Conservation (phyloP, 2,329 filamentous ascomycete species). For the Beauveria scarabaeidicola region DNA sequence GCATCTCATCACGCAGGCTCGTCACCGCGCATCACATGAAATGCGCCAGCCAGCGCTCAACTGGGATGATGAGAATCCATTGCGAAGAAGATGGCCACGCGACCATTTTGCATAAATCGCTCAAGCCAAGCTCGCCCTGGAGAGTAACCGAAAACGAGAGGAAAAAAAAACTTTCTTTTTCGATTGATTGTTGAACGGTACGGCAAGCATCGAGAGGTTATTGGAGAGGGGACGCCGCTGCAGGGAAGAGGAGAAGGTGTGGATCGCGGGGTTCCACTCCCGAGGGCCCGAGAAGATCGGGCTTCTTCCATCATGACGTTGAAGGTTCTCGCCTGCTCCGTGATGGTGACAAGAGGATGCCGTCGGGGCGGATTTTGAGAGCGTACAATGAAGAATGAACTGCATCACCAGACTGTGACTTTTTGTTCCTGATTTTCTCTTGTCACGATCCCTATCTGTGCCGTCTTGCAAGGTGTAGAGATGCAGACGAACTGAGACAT, state of each 20-base stretch:
- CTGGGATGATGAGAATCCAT: no score
- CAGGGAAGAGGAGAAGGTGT: neutral
- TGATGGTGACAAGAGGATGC: neutral
- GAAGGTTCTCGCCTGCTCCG: neutral
- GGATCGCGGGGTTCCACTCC: neutral
- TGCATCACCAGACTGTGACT: no score
- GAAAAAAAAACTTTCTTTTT: neutral
- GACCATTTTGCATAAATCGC: neutral
- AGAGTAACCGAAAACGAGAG: neutral
- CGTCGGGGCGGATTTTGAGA: neutral
- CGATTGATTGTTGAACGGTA: neutral
- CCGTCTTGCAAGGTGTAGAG: neutral
- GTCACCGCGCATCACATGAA: neutral
- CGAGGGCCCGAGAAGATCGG: slow-evolving; percentile 9
- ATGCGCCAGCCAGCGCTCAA: neutral
- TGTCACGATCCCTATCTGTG: no score
- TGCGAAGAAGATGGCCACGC: neutral
- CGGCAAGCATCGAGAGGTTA: neutral
- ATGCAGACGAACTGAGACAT: neutral
- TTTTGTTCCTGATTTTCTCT: no score
- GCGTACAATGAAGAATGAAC: no score
- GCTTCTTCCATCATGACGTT: neutral
- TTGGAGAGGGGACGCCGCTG: neutral
- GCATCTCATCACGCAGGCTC: neutral
- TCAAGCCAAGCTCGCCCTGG: neutral